Base-by-base conservation (phyloP, 805 yeast genomes). In the Starmerella cellae region DNA sequence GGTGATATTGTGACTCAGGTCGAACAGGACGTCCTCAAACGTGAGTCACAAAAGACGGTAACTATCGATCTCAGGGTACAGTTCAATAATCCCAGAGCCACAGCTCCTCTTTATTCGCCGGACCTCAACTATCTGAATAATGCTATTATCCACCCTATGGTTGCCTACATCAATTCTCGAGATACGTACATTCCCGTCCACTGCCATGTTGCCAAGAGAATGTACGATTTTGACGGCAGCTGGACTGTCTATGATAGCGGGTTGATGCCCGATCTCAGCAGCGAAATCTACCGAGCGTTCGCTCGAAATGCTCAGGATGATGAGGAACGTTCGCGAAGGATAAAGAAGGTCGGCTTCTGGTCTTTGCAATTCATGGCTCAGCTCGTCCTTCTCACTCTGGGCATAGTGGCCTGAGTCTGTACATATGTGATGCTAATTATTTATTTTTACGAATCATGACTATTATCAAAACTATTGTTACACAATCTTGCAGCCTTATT, bases 241-340 rank as follows among this genome's bases (percentile, higher is more conserved):
- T 91, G 98, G 98, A 88, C 98, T 1, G 69, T 84, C 2, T 91
- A 85, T 60, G 98, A 91, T 58, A 79, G 91, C 22, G 67, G 79
- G 40, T 66, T 91, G 46, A 84, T 88, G 94, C 91, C 82, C 56
- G 96, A 88, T 56, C 68, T 91, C 39, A 79, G 91, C 23, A 77
- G 77, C 24, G 93, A 83, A 51, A 91, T 88, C 4, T 88, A 88
- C 60, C 85, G 84, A 51, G 85, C 91, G 16, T 84, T 91, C 62
- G 95, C 79, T 2, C 72, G 77, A 35, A 87, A 87, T 55, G 94
- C 84, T 18, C 79, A 79, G 10, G 93, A 91, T 59, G 96, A 91
- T 51, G 82, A 82, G 51, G 75, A 75, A 29, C 67, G 91, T 37
- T 66, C 75, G 13, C 66, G 76, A 23, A 62, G 97, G 41, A 67